A percentile compares a stretch with the other conserved stretches of the same genome.
Conservation (phyloP, 441 rosid genomes). For the Croton setiger region DNA sequence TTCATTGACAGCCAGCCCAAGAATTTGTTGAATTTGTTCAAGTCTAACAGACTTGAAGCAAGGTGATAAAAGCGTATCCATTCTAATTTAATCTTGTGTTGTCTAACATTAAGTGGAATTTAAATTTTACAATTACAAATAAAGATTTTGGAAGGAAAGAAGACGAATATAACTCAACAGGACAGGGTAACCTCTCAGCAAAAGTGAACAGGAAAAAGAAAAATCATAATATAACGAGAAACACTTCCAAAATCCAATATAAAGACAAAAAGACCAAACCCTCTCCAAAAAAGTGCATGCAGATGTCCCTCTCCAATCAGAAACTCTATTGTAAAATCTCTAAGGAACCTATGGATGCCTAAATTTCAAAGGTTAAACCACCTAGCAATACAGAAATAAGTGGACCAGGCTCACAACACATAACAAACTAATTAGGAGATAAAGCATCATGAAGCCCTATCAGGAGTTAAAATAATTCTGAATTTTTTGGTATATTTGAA, state of each 20-base stretch:
- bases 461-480: not conserved
- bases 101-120: no score
- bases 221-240: not conserved
- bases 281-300: not conserved
- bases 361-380: not conserved
- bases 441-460: not conserved
- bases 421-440: not conserved
- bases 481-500: not conserved
- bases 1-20: not conserved
- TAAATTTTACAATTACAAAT: no score
- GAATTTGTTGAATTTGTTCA: not conserved
- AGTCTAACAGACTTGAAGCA: not conserved
- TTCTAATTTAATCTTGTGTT: no score
- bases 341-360: not conserved
- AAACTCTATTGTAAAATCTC: not conserved
- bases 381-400: slow-evolving; percentile 1
- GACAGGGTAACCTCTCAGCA: not conserved
- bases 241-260: not conserved
- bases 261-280: not conserved
- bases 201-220: not conserved
- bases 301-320: not conserved
- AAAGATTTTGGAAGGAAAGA: no score
- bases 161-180: no score
- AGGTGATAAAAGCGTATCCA: no score
- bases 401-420: not conserved